A percentile compares a stretch with the other conserved stretches of the same genome.
Conservation (phyloP, 441 rosid species). For the Cnidoscolus chayamansa region DNA sequence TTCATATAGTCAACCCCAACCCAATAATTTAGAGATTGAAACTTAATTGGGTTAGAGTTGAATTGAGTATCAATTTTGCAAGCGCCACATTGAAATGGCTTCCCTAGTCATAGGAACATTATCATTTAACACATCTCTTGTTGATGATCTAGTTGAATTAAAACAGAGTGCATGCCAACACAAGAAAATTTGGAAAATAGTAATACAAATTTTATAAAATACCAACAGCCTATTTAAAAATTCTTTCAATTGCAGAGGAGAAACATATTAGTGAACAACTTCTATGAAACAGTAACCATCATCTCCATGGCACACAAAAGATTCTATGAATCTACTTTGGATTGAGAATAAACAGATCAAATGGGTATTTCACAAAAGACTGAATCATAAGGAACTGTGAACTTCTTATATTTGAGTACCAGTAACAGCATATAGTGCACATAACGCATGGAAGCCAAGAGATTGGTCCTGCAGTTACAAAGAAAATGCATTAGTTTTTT, state of each 20-base stretch:
- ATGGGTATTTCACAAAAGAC: background rate
- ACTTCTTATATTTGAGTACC: constrained; percentile 37
- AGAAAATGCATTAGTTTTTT: constrained; percentile 23
- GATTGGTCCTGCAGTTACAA: constrained; percentile 58
- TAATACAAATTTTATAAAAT: background rate
- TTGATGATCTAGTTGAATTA: constrained; percentile 4
- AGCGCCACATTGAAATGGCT: background rate
- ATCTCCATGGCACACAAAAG: background rate
- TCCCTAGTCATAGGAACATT: background rate
- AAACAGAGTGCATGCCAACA: background rate
- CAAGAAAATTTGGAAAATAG: background rate
- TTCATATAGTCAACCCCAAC: background rate
- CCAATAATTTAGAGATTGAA: background rate
- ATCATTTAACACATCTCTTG: background rate
- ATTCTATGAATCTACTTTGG: background rate
- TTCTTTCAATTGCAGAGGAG: background rate
- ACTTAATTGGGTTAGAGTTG: background rate
- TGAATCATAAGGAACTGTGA: constrained; percentile 6
- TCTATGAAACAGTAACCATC: background rate
- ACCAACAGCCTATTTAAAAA: background rate
- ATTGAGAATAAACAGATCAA: constrained; percentile 5
- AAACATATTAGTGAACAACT: background rate
- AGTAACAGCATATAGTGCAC: constrained; percentile 74
- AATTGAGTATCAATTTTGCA: background rate
- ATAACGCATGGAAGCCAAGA: constrained; percentile 60